phyloP scores from a whole-genome alignment of 2,329 filamentous ascomycete species.

The Didymella pinodella region DNA sequence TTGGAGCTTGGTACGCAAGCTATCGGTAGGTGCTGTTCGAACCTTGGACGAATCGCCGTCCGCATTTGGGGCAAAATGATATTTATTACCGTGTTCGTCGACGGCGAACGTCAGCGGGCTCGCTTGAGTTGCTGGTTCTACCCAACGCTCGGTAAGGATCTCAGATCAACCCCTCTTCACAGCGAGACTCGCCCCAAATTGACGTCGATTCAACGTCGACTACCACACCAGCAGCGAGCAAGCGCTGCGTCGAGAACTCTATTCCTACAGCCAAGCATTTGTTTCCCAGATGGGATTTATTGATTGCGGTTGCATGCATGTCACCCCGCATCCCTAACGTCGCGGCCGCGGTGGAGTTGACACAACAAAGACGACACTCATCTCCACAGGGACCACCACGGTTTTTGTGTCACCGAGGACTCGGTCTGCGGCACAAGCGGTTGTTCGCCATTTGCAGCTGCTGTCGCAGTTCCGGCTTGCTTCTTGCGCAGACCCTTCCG shows the following conservation, averaged over 20 bases:
- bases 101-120: slow-evolving; percentile 12
- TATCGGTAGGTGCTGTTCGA: slow-evolving; percentile 13
- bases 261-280: slow-evolving; percentile 4
- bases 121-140: slow-evolving; percentile 23
- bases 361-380: slow-evolving; percentile 31
- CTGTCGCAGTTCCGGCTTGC: slow-evolving; percentile 20
- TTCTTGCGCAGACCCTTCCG: slow-evolving; percentile 40
- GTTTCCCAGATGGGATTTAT: slow-evolving; percentile 1
- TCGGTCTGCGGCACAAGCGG: slow-evolving; percentile 28
- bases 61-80: slow-evolving; percentile 17
- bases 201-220: slow-evolving; percentile 14
- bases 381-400: slow-evolving; percentile 49
- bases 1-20: slow-evolving; percentile 21
- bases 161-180: slow-evolving; percentile 15
- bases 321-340: slow-evolving; percentile 12
- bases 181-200: neutral
- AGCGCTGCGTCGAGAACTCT: slow-evolving; percentile 13
- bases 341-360: slow-evolving; percentile 23
- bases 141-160: slow-evolving; percentile 9
- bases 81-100: slow-evolving; percentile 16
- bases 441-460: slow-evolving; percentile 23
- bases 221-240: neutral
- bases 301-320: slow-evolving; percentile 21
- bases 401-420: slow-evolving; percentile 35
- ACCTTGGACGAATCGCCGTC: slow-evolving; percentile 8